Evolutionary conservation across 306 rosid species (phyloP).

Genomic region (Medicago arabica): DNA sequence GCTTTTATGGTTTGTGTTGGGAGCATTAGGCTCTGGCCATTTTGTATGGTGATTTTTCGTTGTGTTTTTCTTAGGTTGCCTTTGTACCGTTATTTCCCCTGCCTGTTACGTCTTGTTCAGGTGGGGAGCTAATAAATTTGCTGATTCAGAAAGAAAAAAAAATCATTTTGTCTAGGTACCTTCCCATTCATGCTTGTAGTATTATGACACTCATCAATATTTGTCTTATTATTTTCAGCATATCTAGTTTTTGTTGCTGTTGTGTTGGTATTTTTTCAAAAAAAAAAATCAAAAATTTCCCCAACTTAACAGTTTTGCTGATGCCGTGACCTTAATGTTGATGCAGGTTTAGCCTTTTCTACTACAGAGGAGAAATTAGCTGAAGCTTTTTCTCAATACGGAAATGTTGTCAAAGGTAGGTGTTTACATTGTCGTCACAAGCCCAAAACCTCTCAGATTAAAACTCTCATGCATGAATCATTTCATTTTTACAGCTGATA

Average conservation of each 20-base stretch:
- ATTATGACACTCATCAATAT: background rate
- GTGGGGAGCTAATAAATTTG: too few relatives aligned
- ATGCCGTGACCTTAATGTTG: conserved; percentile 11
- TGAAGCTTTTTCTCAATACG: conserved; percentile 40
- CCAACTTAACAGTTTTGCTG: background rate
- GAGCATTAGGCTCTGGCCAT: too few relatives aligned
- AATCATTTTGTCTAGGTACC: background rate
- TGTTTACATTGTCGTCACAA: background rate
- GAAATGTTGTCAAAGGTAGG: conserved; percentile 40
- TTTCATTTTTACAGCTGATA: conserved; percentile 38
- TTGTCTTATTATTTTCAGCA: conserved; percentile 11
- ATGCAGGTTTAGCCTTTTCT: conserved; percentile 46
- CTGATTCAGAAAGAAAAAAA: too few relatives aligned
- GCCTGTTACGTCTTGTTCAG: too few relatives aligned
- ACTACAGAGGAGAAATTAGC: conserved; percentile 45
- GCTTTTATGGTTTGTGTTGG: too few relatives aligned
- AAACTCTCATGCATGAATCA: background rate
- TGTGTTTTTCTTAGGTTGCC: too few relatives aligned
- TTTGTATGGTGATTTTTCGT: too few relatives aligned
- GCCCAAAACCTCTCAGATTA: background rate
- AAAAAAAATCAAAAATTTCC: background rate
- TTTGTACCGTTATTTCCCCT: too few relatives aligned
- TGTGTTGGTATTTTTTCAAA: background rate
- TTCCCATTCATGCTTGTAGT: background rate
- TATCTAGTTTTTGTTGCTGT: background rate